These are phyloP conservation scores for Vigna mungo DNA, from an alignment of 306 rosid genomes.

Conservation along the genomic window DNA sequence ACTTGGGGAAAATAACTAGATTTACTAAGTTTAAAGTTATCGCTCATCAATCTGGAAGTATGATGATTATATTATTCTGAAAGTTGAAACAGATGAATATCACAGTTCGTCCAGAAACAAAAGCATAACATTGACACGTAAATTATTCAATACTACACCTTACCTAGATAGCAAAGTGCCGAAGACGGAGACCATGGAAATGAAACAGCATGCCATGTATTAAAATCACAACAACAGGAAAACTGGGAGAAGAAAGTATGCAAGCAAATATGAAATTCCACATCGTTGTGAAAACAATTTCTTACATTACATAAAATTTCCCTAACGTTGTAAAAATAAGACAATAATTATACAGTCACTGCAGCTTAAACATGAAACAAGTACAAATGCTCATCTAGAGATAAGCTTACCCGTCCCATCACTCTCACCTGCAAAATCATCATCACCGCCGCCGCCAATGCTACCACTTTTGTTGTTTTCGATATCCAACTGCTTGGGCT, in stretches of 20 bases:
- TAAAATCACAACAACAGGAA: not conserved
- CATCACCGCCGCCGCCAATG: slow-evolving; percentile 32
- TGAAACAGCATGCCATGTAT: slow-evolving; percentile 2
- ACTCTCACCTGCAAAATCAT: slow-evolving; percentile 54
- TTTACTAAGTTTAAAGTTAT: not conserved
- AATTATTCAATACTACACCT: too few relatives aligned
- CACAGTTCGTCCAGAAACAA: slow-evolving; percentile 6
- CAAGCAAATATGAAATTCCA: slow-evolving; percentile 37
- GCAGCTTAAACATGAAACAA: slow-evolving; percentile 45
- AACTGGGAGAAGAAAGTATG: slow-evolving; percentile 9
- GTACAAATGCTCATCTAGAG: slow-evolving; percentile 60
- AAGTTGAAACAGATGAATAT: slow-evolving; percentile 4
- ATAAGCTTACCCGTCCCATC: slow-evolving; percentile 67
- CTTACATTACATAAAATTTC: slow-evolving; percentile 41
- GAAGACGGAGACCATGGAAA: not conserved
- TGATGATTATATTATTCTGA: not conserved
- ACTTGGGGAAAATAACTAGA: not conserved
- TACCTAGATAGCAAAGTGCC: not conserved
- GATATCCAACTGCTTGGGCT: slow-evolving; percentile 53
- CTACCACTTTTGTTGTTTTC: slow-evolving; percentile 32
- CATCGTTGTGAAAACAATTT: slow-evolving; percentile 39
- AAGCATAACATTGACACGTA: not conserved
- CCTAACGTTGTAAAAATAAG: slow-evolving; percentile 36
- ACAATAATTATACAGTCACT: slow-evolving; percentile 42
- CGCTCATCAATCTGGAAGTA: not conserved